Conservation (phyloP, 2,329 filamentous ascomycete species). For the Madurella fahalii region DNA sequence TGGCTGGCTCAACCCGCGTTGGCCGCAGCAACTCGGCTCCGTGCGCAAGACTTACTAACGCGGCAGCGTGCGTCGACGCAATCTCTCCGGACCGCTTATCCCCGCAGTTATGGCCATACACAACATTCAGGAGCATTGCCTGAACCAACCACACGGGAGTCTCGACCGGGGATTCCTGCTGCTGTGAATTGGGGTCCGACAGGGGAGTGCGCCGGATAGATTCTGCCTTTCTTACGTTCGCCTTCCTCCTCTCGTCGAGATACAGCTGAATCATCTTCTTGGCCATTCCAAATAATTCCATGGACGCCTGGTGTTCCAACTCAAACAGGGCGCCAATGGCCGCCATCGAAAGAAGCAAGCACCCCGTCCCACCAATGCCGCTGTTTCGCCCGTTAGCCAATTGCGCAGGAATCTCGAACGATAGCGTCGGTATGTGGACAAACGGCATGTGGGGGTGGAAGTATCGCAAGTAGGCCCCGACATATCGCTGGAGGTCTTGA, state of each 20-base stretch:
- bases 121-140: slow-evolving; percentile 92
- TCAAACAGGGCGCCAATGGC: slow-evolving; percentile 75
- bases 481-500: slow-evolving; percentile 82
- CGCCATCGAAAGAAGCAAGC: slow-evolving; percentile 81
- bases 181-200: slow-evolving; percentile 44
- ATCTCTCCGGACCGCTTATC: slow-evolving; percentile 90
- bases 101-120: slow-evolving; percentile 91
- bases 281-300: slow-evolving; percentile 83
- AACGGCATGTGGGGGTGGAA: slow-evolving; percentile 97
- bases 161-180: slow-evolving; percentile 59
- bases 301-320: slow-evolving; percentile 72
- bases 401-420: slow-evolving; percentile 75
- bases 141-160: slow-evolving; percentile 94
- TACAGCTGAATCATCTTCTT: slow-evolving; percentile 95
- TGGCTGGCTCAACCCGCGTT: slow-evolving; percentile 41
- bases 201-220: slow-evolving; percentile 47
- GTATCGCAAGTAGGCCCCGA: slow-evolving; percentile 83
- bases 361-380: slow-evolving; percentile 73
- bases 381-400: slow-evolving; percentile 58
- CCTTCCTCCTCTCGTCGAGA: slow-evolving; percentile 83
- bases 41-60: slow-evolving; percentile 83
- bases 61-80: slow-evolving; percentile 85
- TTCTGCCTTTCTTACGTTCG: slow-evolving; percentile 67
- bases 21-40: slow-evolving; percentile 68
- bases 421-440: slow-evolving; percentile 83